Evolutionary conservation across 345 rosid species (phyloP), one percentile per base, ranked within the genome.

Genomic region (Populus tremula): DNA sequence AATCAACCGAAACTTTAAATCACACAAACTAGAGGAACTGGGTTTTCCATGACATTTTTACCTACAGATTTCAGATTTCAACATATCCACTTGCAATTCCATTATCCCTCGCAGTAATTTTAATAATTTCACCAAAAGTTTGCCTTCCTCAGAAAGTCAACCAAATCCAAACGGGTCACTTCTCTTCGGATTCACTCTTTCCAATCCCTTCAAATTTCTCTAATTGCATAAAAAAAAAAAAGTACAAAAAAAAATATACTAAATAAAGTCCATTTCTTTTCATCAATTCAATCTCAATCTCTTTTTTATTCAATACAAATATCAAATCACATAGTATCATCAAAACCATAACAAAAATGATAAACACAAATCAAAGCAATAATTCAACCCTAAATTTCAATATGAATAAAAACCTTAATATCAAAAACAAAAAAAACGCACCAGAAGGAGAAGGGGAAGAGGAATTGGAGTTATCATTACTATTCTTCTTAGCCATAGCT

Each of bases 401-500:
- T 6, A 65, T n/a, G 54, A 69, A 33, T 12, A 17, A 1, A 56
- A 41, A 10, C 17, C 25, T 41, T 41, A 41, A 41, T 17, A 11
- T 1, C n/a, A 72, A 36, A 20, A 8, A 23, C 7, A 38, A 20
- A 23, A 35, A 33, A 27, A 29, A 45, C 72, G 33, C 82, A 89
- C 92, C 92, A 70, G 85, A 74, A 45, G 88, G 62, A 75, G 85
- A 59, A 81, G 62, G 86, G 82, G 76, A 84, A 77, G 45, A 78
- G 84, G 73, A 83, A 16, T 43, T 39, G 20, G 47, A 8, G 45
- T 63, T 78, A 49, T 74, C 70, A 11, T 78, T 64, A 36, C 67
- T 81, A 79, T 88, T 91, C 88, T 88, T 91, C 87, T 89, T 91
- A 18, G 93, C 88, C 61, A 89, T 85, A 43, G 91, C 87, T 81